Evolutionary conservation across 371 early-diverging fungal genomes (phyloP), one percentile per base, ranked within the genome.

Genomic region (Lichtheimia ornata): DNA sequence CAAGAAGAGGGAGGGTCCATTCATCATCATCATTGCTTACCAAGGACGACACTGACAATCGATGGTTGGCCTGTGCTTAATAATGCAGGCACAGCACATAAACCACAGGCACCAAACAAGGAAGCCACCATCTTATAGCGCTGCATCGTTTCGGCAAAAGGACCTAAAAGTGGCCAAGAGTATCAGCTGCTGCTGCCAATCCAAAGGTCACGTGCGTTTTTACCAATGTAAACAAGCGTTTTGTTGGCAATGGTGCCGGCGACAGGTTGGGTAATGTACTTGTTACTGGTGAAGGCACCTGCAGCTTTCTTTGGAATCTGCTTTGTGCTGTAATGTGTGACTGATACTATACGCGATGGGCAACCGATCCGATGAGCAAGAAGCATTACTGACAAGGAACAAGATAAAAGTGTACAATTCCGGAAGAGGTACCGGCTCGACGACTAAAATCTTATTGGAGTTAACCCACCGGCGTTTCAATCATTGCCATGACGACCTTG

Each of bases 81-180:
- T 25, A 80, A 65, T 1, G 72, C 76, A 57, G 81, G 81, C 1
- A 77, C 81, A 9, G 77, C 72, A 42, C 71, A 65, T 20, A 73
- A 58, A 50, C 77, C 81, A 65, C 81, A 80, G 9, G 72, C 41
- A 35, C 74, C 73, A 67, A 80, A 80, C 50, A 80, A 64, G 2
- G 81, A 74, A 20, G 81, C 77, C 50, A 75, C 77, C 70, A 76
- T 74, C 63, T 80, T 80, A 30, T 80, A 80, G 62, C 70, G 56
- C 60, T 69, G 75, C 56, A 80, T 65, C 3, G 76, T 75, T 12
- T 80, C 75, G 0, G 71, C 60, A 64, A 79, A 76, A 1, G 80
- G 80, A 9, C 80, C 80, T 79, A 52, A 17, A 41, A 11, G 15
- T 28, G 42, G 11, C 2, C 5, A 43, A 56, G 6, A 45, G 45